Base-by-base conservation (phyloP, 768 basidiomycete species). In the Calocera cornea region DNA sequence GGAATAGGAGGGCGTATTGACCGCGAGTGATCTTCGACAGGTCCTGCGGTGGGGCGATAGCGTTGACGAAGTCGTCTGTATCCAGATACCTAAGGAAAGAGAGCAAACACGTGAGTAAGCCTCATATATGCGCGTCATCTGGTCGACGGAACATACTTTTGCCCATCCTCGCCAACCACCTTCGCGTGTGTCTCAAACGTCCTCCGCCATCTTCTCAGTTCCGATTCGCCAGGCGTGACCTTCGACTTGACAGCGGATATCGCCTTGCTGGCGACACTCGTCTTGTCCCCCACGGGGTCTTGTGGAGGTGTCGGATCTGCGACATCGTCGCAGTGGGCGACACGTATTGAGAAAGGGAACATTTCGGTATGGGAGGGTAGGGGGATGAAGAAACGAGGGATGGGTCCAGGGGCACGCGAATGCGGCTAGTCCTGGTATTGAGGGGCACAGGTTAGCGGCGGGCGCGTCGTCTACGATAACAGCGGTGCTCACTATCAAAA, bases 1-100 rank as follows among this genome's bases (percentile, higher is more conserved):
- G 86, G 79, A 95, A 95, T 70, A 95, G 83, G 68, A 95, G 88
- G 41, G 86, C 87, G 74, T 92, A 98, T 74, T 97, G 94, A 8
- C 87, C 84, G 24, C 90, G 87, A 38, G 87, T 87, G 72, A 97
- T 95, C 77, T 88, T 90, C 67, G 85, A 82, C 72, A 93, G 82
- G 80, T 95, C 93, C 36, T 84, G 86, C 63, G 83, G 83, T 1
- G 95, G 94, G 34, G 90, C 93, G 76, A 98, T 95, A 65, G 97
- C 95, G 75, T 92, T 91, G 72, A 98, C 89, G 77, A 99, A 99
- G 73, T 87, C 87, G 34, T 93, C 88, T 38, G 83, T 80, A 78
- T 92, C 89, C 60, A 99, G 82, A 75, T 85, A 95, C 77, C 95
- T 97, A 71, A 33, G 68, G 41, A 75, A 66, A 33, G 12, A 11